Evolutionary conservation across 306 rosid genomes (phyloP), one percentile per base, ranked within the genome.

Genomic region (Clitoria ternatea): DNA sequence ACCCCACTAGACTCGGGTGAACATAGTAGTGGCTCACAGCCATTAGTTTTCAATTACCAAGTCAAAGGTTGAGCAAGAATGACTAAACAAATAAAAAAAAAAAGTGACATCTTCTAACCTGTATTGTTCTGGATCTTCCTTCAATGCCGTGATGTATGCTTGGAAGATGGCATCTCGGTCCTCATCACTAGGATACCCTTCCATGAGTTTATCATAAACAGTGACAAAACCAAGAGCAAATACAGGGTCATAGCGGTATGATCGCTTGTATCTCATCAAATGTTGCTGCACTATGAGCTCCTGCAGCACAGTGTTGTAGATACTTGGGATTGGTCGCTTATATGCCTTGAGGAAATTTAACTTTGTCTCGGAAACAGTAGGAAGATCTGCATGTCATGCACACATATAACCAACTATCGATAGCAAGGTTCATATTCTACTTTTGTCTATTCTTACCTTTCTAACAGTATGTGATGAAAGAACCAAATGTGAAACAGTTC

Each of bases 221-320:
- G 98, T 90, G 62, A 90, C 96, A 39, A 90, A 93, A 72, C 98
- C 98, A 62, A 90, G 97, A 48, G 92, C 96, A 27, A 93, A 90
- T 52, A 90, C 88, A 35, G 98, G 93, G 23, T 93, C 97, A 64
- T 90, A 90, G 18, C 87, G 77, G 79, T 88, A 90, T 9, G 91
- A 80, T 79, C 77, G 82, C 90, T 90, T 93, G 82, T 86, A 90
- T 82, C 85, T 88, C 85, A 77, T 85, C 66, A 93, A 82, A 79
- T 93, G 98, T 60, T 93, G 98, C 83, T 85, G 98, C 29, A 93
- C 98, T 77, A 90, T 87, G 79, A 93, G 85, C 77, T 90, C 98
- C 84, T 86, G 98, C 73, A 93, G 80, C 77, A 88, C 92, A 47
- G 81, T 79, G 80, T 90, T 93, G 83, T 90, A 93, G 73, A 93